Percentiles rank a stretch among this genome's conserved stretches.
phyloP scores from a whole-genome alignment of 164 flowering plant genomes.

The Vitis vinifera region DNA sequence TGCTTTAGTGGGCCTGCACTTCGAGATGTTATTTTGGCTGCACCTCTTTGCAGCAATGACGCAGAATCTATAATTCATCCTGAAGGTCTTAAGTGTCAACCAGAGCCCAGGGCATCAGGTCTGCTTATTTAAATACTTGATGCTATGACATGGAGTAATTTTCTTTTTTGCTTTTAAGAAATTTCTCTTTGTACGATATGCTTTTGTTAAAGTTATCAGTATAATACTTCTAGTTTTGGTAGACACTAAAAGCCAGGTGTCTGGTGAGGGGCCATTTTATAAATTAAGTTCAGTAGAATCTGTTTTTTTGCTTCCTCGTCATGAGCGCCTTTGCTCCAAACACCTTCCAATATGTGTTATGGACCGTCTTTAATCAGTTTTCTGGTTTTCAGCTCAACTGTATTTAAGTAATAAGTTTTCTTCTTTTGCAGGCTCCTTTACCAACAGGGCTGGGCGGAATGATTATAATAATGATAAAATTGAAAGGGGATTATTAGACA shows the following conservation, averaged over 20 bases:
- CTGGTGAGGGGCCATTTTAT: not conserved
- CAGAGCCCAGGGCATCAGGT: slow-evolving; percentile 20
- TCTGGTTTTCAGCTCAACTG: not conserved
- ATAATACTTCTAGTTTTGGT: not conserved
- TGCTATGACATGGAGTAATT: not conserved
- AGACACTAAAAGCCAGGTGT: not conserved
- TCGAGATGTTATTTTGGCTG: slow-evolving; percentile 35
- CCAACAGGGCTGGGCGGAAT: slow-evolving; percentile 24
- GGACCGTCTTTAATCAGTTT: not conserved
- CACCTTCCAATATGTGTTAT: not conserved
- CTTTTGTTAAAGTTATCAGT: not conserved
- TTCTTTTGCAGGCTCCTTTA: slow-evolving; percentile 28
- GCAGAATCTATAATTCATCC: slow-evolving; percentile 12
- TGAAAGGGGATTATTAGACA: slow-evolving; percentile 28
- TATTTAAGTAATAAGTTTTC: slow-evolving; percentile 1
- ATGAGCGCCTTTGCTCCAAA: not conserved
- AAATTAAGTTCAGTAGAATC: no score
- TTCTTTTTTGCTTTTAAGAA: no score
- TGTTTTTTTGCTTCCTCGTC: not conserved
- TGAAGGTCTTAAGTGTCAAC: slow-evolving; percentile 8
- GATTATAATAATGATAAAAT: slow-evolving; percentile 32
- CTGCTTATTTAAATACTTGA: not conserved
- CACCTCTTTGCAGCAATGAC: slow-evolving; percentile 20
- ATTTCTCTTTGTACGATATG: not conserved
- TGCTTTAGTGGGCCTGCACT: slow-evolving; percentile 46